Evolutionary conservation across 2,329 filamentous ascomycete genomes (phyloP), one percentile per base, ranked within the genome.

Genomic region (Epicoccum nigrum): DNA sequence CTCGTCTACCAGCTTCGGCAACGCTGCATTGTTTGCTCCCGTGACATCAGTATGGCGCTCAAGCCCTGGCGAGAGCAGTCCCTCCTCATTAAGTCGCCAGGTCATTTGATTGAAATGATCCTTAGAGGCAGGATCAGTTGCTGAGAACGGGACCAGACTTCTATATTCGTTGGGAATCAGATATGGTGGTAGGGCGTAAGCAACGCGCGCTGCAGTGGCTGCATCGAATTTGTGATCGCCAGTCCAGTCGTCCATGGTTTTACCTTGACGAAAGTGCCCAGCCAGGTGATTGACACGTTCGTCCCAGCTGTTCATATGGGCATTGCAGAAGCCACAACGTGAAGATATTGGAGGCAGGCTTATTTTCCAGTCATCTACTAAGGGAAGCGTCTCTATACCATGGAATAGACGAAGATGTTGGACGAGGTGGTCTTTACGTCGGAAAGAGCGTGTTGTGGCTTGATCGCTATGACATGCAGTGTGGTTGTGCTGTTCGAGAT

Each of bases 171-270:
- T 64, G 21, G 73, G 76, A 17, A 79, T 76, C 2, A 78, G 64
- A 41, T 77, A 79, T 3, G 77, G 76, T 13, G 77, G 76, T 65
- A 78, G 76, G 2, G 75, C 74, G 40, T 74, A 75, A 4, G 73
- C 73, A 35, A 79, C 74, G 30, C 74, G 72, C 7, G 75, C 70
- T 2, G 74, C 73, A 4, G 78, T 71, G 7, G 65, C 60, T 4
- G 74, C 49, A 28, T 62, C 60, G 25, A 68, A 66, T 0, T 61
- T 64, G 54, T 64, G 64, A 2, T 65, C 62, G 2, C 65, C 65
- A 16, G 60, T 52, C 65, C 65, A 68, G n/a, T 59, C 61, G 1
- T 58, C 60, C 58, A 68, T 68, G 2, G 58, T 65, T 9, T 54
- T 47, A 7, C 64, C 63, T 4, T 46, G 27, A 12, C 63, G 64